A percentile compares a stretch with the other conserved stretches of the same genome.
Evolutionary conservation across 805 yeast genomes (phyloP).

Genomic region (Metschnikowia kofuensis): DNA sequence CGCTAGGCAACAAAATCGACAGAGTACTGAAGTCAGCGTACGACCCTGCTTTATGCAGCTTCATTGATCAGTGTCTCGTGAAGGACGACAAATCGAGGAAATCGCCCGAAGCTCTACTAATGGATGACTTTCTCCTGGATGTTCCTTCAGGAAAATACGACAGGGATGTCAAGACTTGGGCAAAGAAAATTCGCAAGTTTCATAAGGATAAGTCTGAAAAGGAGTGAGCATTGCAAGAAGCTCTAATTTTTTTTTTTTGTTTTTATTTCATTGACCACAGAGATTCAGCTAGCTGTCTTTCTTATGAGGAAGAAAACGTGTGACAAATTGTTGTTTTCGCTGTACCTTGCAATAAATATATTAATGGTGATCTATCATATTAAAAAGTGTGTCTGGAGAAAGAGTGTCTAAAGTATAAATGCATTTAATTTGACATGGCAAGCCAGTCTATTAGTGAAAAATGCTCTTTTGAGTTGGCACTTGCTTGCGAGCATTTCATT

Average conservation of each 20-base stretch:
- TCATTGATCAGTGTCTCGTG: slow-evolving; percentile 70
- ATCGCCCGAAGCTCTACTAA: slow-evolving; percentile 67
- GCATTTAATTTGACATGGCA: slow-evolving; percentile 15
- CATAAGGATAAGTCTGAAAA: slow-evolving; percentile 26
- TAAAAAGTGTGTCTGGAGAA: neutral
- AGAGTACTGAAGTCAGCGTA: slow-evolving; percentile 27
- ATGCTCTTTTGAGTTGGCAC: slow-evolving; percentile 8
- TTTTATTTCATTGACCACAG: too few relatives aligned
- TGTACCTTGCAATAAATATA: too few relatives aligned
- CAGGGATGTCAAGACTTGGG: slow-evolving; percentile 40
- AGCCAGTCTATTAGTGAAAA: slow-evolving; percentile 15
- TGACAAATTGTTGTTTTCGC: too few relatives aligned
- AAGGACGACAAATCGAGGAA: slow-evolving; percentile 68
- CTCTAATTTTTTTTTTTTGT: too few relatives aligned
- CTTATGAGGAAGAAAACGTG: neutral
- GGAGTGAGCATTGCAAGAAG: neutral
- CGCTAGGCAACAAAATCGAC: slow-evolving; percentile 40
- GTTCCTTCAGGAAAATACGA: slow-evolving; percentile 32
- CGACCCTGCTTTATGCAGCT: slow-evolving; percentile 53
- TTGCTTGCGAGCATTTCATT: slow-evolving; percentile 6
- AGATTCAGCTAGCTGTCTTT: neutral
- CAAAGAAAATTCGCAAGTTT: slow-evolving; percentile 34
- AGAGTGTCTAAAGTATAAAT: slow-evolving; percentile 8
- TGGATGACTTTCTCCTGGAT: slow-evolving; percentile 30
- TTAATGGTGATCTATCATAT: neutral